Evolutionary conservation across 352 stramenopile species (phyloP), one percentile per base, ranked within the genome.

Genomic region (Pythium pectinolyticum): DNA sequence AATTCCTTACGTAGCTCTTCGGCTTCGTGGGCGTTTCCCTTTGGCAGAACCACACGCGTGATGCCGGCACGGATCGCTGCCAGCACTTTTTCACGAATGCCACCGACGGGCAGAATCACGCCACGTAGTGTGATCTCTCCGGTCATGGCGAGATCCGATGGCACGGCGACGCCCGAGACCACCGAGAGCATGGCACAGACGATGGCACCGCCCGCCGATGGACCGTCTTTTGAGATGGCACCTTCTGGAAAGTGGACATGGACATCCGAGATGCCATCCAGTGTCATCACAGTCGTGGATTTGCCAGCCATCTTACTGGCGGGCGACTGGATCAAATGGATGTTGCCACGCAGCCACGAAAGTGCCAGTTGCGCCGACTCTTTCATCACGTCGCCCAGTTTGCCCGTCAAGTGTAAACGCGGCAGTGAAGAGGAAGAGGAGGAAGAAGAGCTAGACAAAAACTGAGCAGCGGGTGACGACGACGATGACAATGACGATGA

Each of bases 241-340:
- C 88, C 90, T 69, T 95, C 88, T 0, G 90, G 90, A 35, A 97
- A 94, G 59, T 97, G 89, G 5, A 97, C 70, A 57, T 97, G 89
- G 8, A 97, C 72, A 52, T 90, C 84, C 8, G 76, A 81, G 45
- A 92, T 76, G 20, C 66, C 69, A 41, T 90, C 66, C 31, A 91
- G 46, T 4, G 78, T 86, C 30, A 86, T 49, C 12, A 66, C 40
- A n/a, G 67, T 72, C 4, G 57, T 19, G 15, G 43, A n/a, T n/a
- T n/a, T n/a, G n/a, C n/a, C n/a, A n/a, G n/a, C n/a, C n/a, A n/a
- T 28, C 35, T 39, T 51, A 24, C 17, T 50, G 9, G 12, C 31
- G 2, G 81, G 72, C 12, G 89, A 55, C 39, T 88, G 76, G 53
- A 89, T 84, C 8, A 80, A 41, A 32, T 81, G 69, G 12, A 75